Base-by-base conservation (phyloP, 257 asterid genomes). In the Thymus mandschuricus region DNA sequence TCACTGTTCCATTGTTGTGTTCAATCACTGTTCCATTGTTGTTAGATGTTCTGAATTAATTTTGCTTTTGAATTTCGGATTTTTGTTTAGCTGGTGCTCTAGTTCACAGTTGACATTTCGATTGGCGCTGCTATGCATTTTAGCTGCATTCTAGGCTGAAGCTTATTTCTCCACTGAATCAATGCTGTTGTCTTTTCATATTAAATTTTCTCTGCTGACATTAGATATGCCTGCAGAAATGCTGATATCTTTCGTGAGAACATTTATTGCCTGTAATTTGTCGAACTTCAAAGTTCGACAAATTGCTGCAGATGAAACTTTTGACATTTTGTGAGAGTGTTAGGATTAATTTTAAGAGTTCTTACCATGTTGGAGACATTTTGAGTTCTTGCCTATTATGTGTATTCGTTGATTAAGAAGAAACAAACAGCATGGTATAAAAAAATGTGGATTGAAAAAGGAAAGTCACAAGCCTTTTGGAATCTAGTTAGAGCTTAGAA, bases 401-500 rank as follows among this genome's bases (percentile, higher is more conserved):
- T 64, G 58, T 56, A 44, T 73, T 48, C 45, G 58, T 21, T 48
- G 55, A 35, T 58, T 9, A 13, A n/a, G 5, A 15, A 48, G 41
- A 68, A 40, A 31, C 1, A 68, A 40, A 31, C 1, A 35, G 1
- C 5, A 6, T 4, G 66, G 38, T 65, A 29, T 4, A 8, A 38
- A 34, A 27, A 31, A 31, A 3, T 28, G 54, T 30, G 40, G 40
- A 64, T 10, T 56, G 60, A 10, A 49, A 44, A 48, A 35, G 65
- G 67, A 50, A 61, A 66, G 41, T 66, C 9, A 56, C 44, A 46
- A 34, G 60, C 43, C 62, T 59, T 59, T 34, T 57, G 65, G 48
- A 44, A 46, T 46, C 65, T 55, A 64, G 12, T 44, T 44, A 7
- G 49, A 10, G 8, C 70, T 64, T 63, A 15, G 64, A 6, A n/a